These are phyloP conservation scores for Clonostachys rosea DNA, from an alignment of 2,329 filamentous ascomycete genomes.

Conservation along the genomic window DNA sequence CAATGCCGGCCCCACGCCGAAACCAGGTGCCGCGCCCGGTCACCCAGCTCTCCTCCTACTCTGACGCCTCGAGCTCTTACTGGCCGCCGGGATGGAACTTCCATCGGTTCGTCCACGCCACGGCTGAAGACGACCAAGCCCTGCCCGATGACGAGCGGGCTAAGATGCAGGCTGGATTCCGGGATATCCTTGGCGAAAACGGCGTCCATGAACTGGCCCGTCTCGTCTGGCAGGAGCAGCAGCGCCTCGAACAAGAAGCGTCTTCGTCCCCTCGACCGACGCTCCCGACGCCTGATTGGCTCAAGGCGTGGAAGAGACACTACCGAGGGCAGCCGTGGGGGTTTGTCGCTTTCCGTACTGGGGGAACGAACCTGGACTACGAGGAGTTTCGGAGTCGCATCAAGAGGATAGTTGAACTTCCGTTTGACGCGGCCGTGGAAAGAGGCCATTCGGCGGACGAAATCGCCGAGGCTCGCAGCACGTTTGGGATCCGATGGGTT, in stretches of 20 bases:
- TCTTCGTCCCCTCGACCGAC: neutral
- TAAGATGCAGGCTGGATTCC: conserved; percentile 8
- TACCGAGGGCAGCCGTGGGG: conserved; percentile 4
- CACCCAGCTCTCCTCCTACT: conserved; percentile 2
- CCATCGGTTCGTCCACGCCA: conserved; percentile 6
- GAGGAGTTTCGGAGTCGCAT: neutral
- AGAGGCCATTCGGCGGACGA: neutral
- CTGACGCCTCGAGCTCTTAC: conserved; percentile 10
- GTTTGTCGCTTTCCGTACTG: conserved; percentile 8
- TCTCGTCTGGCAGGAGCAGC: conserved; percentile 3
- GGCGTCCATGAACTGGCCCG: conserved; percentile 3
- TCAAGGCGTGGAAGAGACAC: conserved; percentile 4
- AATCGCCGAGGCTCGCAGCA: neutral
- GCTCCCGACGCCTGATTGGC: conserved; percentile 4
- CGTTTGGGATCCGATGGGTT: neutral
- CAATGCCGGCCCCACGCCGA: neutral
- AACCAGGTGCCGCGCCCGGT: neutral
- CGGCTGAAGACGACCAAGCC: conserved; percentile 1
- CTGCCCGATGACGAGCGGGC: conserved; percentile 6
- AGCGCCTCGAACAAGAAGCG: neutral
- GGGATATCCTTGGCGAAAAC: conserved; percentile 7
- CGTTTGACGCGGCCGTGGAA: neutral
- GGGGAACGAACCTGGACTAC: conserved; percentile 1
- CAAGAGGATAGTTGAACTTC: neutral
- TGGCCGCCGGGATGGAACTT: conserved; percentile 11